Conservation (phyloP, 179 eudicot species). For the Beta lomatogona region DNA sequence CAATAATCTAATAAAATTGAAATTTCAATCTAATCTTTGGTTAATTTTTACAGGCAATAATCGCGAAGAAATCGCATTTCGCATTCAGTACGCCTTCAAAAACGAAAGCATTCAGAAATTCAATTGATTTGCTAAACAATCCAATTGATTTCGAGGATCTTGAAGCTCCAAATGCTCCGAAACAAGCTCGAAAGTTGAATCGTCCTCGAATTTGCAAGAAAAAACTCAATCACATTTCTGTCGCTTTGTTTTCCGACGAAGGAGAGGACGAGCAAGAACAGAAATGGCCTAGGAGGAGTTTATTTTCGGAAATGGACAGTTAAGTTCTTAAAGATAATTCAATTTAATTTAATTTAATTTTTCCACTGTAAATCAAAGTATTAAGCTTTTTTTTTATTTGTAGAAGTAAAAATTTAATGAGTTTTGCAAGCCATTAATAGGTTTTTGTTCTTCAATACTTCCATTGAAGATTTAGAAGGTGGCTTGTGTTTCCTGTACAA, state of each 20-base stretch:
- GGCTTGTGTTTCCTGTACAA: slow-evolving; percentile 4
- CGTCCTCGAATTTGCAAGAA: slow-evolving; percentile 37
- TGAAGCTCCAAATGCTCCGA: slow-evolving; percentile 69
- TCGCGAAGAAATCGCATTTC: slow-evolving; percentile 67
- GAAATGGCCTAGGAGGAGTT: slow-evolving; percentile 31
- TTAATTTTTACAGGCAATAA: slow-evolving; percentile 45
- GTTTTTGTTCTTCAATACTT: slow-evolving; percentile 23
- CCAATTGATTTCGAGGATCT: slow-evolving; percentile 21
- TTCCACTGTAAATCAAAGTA: not conserved
- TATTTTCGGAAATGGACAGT: slow-evolving; percentile 31
- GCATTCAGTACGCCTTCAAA: slow-evolving; percentile 68
- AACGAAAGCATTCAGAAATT: slow-evolving; percentile 36
- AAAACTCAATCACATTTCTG: slow-evolving; percentile 46
- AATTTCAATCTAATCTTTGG: not conserved
- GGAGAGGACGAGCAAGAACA: slow-evolving; percentile 20
- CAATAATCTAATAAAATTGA: not conserved
- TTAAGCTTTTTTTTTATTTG: not conserved
- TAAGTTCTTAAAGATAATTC: not conserved
- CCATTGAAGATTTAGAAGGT: slow-evolving; percentile 25
- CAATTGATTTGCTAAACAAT: slow-evolving; percentile 26
- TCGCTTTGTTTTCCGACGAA: slow-evolving; percentile 30
- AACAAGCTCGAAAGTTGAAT: slow-evolving; percentile 35
- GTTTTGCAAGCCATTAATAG: slow-evolving; percentile 10
- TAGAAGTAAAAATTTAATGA: slow-evolving; percentile 2
- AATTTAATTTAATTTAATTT: not conserved